A percentile compares a stretch with the other conserved stretches of the same genome.
phyloP scores from a whole-genome alignment of 1,139 yeast genomes.

The Nadsonia commutata region DNA sequence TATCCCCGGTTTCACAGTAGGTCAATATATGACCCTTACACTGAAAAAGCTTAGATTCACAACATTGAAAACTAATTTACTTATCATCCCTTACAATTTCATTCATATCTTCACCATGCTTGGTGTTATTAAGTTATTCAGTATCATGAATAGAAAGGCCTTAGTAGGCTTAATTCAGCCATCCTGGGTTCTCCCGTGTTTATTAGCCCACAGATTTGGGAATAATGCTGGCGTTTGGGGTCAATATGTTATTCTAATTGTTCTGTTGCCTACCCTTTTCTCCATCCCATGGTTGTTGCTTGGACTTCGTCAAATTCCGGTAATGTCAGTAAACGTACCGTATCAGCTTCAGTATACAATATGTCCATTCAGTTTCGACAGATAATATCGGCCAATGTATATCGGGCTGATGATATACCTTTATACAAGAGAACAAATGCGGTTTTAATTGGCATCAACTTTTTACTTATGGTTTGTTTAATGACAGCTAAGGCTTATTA shows the following conservation, averaged over 20 bases:
- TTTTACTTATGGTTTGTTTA: slow-evolving; percentile 15
- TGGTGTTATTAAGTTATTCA: slow-evolving; percentile 29
- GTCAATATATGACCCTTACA: slow-evolving; percentile 36
- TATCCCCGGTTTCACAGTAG: slow-evolving; percentile 28
- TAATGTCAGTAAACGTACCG: slow-evolving; percentile 43
- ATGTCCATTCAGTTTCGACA: slow-evolving; percentile 44
- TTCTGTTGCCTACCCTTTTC: slow-evolving; percentile 31
- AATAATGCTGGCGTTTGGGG: slow-evolving; percentile 36
- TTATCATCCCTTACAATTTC: slow-evolving; percentile 36
- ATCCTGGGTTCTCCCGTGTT: slow-evolving; percentile 27
- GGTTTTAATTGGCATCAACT: slow-evolving; percentile 27
- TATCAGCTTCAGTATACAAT: slow-evolving; percentile 47
- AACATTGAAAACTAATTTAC: slow-evolving; percentile 37
- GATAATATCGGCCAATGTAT: slow-evolving; percentile 39
- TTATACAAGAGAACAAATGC: slow-evolving; percentile 41
- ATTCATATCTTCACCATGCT: slow-evolving; percentile 29
- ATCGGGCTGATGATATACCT: slow-evolving; percentile 44
- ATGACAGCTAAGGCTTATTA: slow-evolving; percentile 26
- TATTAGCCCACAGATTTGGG: slow-evolving; percentile 37
- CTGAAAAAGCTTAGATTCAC: slow-evolving; percentile 38
- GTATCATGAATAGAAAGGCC: slow-evolving; percentile 25
- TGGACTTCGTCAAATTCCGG: slow-evolving; percentile 51
- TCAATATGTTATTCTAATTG: slow-evolving; percentile 32
- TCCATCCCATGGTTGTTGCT: slow-evolving; percentile 41
- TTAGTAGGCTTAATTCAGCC: slow-evolving; percentile 21